Conservation (phyloP, 805 yeast genomes). For the Metschnikowia arizonensis region DNA sequence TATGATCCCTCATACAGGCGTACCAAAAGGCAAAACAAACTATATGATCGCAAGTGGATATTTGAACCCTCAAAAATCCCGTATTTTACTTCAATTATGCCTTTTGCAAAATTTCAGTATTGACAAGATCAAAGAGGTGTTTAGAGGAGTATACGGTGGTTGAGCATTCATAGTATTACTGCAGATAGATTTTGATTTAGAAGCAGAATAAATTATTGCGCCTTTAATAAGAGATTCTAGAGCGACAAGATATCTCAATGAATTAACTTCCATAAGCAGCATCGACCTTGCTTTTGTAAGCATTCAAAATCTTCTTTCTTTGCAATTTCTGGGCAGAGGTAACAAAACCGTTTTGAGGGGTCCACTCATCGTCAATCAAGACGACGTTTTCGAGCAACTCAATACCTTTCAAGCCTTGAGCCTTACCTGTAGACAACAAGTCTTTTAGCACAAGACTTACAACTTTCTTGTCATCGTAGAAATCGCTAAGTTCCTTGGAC, state of each 20-base stretch:
- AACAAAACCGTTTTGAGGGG: constrained; percentile 91
- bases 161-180: background rate
- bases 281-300: constrained; percentile 65
- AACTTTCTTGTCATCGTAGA: constrained; percentile 57
- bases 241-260: background rate
- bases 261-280: constrained; percentile 43
- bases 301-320: constrained; percentile 79
- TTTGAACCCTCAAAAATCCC: constrained; percentile 60
- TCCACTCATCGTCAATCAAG: constrained; percentile 89
- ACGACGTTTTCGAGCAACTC: constrained; percentile 80
- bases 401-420: constrained; percentile 79
- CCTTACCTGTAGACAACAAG: constrained; percentile 68
- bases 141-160: constrained; percentile 45
- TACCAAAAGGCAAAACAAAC: constrained; percentile 23
- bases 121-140: constrained; percentile 40
- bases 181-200: background rate
- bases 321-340: constrained; percentile 96
- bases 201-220: background rate
- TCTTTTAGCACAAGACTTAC: constrained; percentile 50
- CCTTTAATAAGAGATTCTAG: background rate
- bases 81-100: constrained; percentile 56
- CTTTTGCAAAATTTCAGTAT: constrained; percentile 39
- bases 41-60: constrained; percentile 55
- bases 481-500: constrained; percentile 44
- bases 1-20: constrained; percentile 54